Base-by-base conservation (phyloP, 306 rosid genomes). In the Ormosia emarginata region DNA sequence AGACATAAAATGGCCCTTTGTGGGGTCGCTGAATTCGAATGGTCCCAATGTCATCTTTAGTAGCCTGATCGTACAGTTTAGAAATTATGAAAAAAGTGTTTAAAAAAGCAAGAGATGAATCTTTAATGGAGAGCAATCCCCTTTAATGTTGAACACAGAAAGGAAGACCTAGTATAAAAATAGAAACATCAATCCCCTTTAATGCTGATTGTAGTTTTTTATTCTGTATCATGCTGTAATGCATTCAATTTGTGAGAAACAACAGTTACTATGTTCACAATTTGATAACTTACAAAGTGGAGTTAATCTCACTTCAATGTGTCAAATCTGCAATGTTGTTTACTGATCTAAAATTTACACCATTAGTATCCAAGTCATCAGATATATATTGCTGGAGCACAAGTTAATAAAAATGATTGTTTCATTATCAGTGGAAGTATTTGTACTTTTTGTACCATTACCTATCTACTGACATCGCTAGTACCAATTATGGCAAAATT, bases 1-100 rank as follows among this genome's bases (percentile, higher is more conserved):
- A 76, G 72, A 95, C 90, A 82, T 95, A 95, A 89, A 95, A 95
- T 55, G 98, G 98, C 57, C 99, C 99, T 81, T 95, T 95, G 84
- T 92, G 90, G 47, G 99, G 99, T 81, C 92, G 81, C 85, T 95
- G 99, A 82, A 95, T 83, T 70, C 99, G 88, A 66, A 95, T 65
- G 34, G 90, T 81, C 85, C 99, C 99, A 63, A 93, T 67, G 62
- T 95, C 99, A 89, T 95, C 99, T 88, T 91, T 95, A 71, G 92
- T 96, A 74, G 92, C 98, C 99, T 93, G 88, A 58, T 36, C 71
- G 82, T 3, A 63, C 18, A 79, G 37, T 85, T 85, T 50, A 82
- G 43, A 56, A 57, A 68, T 59, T 52, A 87, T 71, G 64, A 73
- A 8, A 58, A 17, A 43, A 74, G 37, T n/a, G n/a, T n/a, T 36